These are phyloP conservation scores for Middelhovenomyces tepae DNA, from an alignment of 805 yeast genomes.

Conservation along the genomic window DNA sequence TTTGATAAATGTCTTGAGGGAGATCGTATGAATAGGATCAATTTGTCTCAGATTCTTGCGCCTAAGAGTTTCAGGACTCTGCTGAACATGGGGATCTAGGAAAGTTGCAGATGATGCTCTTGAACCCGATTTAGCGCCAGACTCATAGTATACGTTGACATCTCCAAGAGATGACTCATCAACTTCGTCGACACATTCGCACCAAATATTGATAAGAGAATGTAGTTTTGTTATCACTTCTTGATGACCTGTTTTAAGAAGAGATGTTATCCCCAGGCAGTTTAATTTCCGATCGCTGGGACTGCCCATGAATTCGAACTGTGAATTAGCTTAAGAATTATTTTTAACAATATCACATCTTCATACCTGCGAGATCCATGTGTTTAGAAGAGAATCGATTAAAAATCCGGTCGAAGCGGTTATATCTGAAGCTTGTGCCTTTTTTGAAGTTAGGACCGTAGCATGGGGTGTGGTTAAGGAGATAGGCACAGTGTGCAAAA, in stretches of 20 bases:
- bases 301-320: too few species aligned
- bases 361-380: slow-evolving; percentile 28
- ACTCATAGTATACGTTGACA: slow-evolving; percentile 16
- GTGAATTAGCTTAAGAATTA: too few species aligned
- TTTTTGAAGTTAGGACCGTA: neutral
- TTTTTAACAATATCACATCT: slow-evolving; percentile 37
- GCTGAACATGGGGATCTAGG: too few species aligned
- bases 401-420: slow-evolving; percentile 2
- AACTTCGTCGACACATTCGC: slow-evolving; percentile 61
- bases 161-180: slow-evolving; percentile 55
- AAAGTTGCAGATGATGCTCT: too few species aligned
- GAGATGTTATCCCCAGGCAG: slow-evolving; percentile 49
- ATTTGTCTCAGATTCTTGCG: too few species aligned
- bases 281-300: slow-evolving; percentile 68
- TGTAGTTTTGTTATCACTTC: slow-evolving; percentile 25
- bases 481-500: slow-evolving; percentile 4
- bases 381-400: slow-evolving; percentile 14
- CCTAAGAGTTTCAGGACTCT: too few species aligned
- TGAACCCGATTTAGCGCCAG: too few species aligned
- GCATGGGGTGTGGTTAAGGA: neutral
- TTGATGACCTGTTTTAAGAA: slow-evolving; percentile 34
- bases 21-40: too few species aligned
- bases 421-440: neutral
- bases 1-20: too few species aligned
- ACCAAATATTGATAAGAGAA: slow-evolving; percentile 36